phyloP scores from a whole-genome alignment of 1,284 basidiomycete species.

The Austroboletus sp. region DNA sequence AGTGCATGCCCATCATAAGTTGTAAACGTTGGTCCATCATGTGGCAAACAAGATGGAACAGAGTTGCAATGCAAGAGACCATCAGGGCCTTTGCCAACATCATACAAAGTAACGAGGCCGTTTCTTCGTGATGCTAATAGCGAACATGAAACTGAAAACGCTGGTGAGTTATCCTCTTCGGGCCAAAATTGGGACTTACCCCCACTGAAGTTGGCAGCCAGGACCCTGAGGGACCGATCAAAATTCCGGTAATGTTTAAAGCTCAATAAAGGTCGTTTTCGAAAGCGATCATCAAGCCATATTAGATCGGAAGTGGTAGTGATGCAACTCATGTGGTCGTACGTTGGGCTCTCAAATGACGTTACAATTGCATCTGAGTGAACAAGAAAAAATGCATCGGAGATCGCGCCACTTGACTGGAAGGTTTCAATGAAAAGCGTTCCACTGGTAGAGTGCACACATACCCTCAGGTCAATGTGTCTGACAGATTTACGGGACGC shows the following conservation, averaged over 20 bases:
- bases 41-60: slow-evolving; percentile 42
- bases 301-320: slow-evolving; percentile 55
- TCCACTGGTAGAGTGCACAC: slow-evolving; percentile 4
- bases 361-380: slow-evolving; percentile 41
- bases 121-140: slow-evolving; percentile 55
- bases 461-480: slow-evolving; percentile 49
- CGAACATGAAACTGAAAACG: slow-evolving; percentile 38
- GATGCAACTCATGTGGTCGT: slow-evolving; percentile 44
- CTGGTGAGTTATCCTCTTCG: slow-evolving; percentile 4
- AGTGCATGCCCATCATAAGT: slow-evolving; percentile 43
- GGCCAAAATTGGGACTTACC: slow-evolving; percentile 30
- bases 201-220: slow-evolving; percentile 35
- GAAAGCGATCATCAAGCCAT: slow-evolving; percentile 61
- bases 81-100: slow-evolving; percentile 42
- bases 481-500: slow-evolving; percentile 31
- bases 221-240: slow-evolving; percentile 49
- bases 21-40: slow-evolving; percentile 27
- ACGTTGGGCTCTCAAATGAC: slow-evolving; percentile 40
- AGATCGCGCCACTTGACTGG: slow-evolving; percentile 24
- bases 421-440: slow-evolving; percentile 6
- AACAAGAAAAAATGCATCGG: slow-evolving; percentile 34
- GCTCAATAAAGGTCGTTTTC: slow-evolving; percentile 50
- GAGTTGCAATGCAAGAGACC: slow-evolving; percentile 40
- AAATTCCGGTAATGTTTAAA: slow-evolving; percentile 55
- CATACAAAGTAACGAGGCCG: slow-evolving; percentile 54